Base-by-base conservation (phyloP, 129 eudicot genomes). In the Flaveria ramosissima region DNA sequence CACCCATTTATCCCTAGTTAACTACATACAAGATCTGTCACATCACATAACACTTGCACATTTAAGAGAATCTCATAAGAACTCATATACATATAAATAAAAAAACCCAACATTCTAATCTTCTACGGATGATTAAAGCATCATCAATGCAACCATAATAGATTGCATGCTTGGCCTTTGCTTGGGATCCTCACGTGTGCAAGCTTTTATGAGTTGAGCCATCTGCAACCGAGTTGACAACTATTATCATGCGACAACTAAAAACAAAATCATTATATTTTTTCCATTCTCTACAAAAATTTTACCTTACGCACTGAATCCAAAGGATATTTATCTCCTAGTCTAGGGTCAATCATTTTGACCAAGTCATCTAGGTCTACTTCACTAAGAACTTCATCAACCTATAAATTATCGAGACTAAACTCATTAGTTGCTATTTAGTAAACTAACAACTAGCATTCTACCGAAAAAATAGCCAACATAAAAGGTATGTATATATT, bases 141-240 rank as follows among this genome's bases (percentile, higher is more conserved):
- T 83, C 89, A 84, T 88, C 68, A 93, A 20, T 0, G 91, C 96
- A 16, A 93, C 96, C 70, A 90, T 96, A 8, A 90, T 80, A 3
- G 89, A 85, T 80, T 92, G 85, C 97, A 93, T 93, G 70, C 81
- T 93, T 47, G 97, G 98, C 51, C 98, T 78, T 20, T 88, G 82
- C 57, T 85, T 84, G 4, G 96, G 91, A 64, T 90, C 83, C 70
- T 88, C 97, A n/a, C 82, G 89, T 26, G 98, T 90, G 64, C 98
- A 93, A 46, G 88, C 96, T 80, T 81, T 88, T 1, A 91, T 96
- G 26, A 93, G 95, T 70, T 83, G 95, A 11, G 92, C 89, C 89
- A 93, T 82, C 98, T 90, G 75, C 36, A 76, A 67, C 19, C 61
- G 52, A 62, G 47, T 6, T 70, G 1, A 52, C 7, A 52, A 52